Conservation (phyloP, 305 asterid genomes). For the Fraxinus latifolia region DNA sequence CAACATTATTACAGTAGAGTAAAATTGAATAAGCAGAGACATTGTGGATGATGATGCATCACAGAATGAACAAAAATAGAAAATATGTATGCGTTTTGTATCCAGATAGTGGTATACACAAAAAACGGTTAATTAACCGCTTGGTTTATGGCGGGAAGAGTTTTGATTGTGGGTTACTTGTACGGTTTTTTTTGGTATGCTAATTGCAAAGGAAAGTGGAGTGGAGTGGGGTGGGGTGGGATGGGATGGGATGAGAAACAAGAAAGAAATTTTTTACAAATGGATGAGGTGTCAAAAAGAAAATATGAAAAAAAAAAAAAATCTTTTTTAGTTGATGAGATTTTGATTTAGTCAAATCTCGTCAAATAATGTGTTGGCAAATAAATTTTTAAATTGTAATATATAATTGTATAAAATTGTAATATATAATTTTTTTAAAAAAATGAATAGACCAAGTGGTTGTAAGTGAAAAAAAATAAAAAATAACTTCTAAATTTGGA, state of each 20-base stretch:
- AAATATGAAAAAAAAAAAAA: too few relatives aligned
- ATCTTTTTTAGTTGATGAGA: too few relatives aligned
- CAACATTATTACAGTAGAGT: conserved; percentile 17
- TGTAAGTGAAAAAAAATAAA: background rate
- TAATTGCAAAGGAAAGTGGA: background rate
- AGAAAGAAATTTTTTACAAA: too few relatives aligned
- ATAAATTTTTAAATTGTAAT: too few relatives aligned
- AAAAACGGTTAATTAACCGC: conserved; percentile 32
- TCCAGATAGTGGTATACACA: background rate
- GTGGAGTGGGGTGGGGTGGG: too few relatives aligned
- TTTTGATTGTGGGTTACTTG: background rate
- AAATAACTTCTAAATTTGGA: too few relatives aligned
- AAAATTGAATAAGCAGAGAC: conserved; percentile 21
- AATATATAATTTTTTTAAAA: too few relatives aligned
- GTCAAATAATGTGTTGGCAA: too few relatives aligned
- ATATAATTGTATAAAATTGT: too few relatives aligned
- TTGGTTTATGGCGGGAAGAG: conserved; percentile 21
- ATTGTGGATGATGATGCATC: background rate
- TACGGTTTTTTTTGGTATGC: background rate
- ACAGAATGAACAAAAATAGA: background rate
- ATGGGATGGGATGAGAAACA: too few relatives aligned
- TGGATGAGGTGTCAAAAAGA: too few relatives aligned
- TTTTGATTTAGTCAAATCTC: too few relatives aligned
- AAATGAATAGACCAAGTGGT: background rate
- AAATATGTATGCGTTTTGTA: background rate